Base-by-base conservation (phyloP, 345 rosid species). In the Dovyalis caffra region DNA sequence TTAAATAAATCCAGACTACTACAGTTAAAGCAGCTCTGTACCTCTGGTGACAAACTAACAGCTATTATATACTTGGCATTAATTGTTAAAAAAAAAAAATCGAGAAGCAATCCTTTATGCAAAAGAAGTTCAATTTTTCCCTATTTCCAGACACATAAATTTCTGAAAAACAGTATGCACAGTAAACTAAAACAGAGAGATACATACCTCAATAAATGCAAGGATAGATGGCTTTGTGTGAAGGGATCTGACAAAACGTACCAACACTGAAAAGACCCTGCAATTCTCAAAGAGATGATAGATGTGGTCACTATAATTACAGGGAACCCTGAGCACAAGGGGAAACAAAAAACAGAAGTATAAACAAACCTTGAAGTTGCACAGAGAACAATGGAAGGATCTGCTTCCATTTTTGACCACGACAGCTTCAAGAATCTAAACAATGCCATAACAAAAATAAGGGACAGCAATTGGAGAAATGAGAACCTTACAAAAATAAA, bases 251-350 rank as follows among this genome's bases (percentile, higher is more conserved):
- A 76, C 76, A 56, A 85, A 65, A 77, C 74, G 37, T 63, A 82
- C 74, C 78, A 89, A 38, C 10, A 75, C 78, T 72, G 86, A 84
- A 68, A 85, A 77, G 49, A 86, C 79, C 86, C 90, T 87, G 85
- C 29, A 70, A 70, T 14, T 21, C 45, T 26, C 63, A 35, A 12
- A 16, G 62, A 66, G 20, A 63, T 64, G 76, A 35, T 35, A 70
- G 38, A 68, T n/a, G 78, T 3, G 35, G 63, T 34, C 18, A 33
- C 40, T 35, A 21, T 47, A 15, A 11, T 20, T 34, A 65, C 56
- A 57, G 64, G 65, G 60, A 0, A 49, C 66, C 25, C 9, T 40
- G 25, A 29, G 47, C 64, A 64, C 45, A 43, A 83, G 61, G 23
- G 69, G 18, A 53, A 47, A n/a, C n/a, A 43, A 37, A 49, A 53